Evolutionary conservation across 1,284 basidiomycete species (phyloP), one percentile per base, ranked within the genome.

Genomic region (Cutaneotrichosporon spelunceum): DNA sequence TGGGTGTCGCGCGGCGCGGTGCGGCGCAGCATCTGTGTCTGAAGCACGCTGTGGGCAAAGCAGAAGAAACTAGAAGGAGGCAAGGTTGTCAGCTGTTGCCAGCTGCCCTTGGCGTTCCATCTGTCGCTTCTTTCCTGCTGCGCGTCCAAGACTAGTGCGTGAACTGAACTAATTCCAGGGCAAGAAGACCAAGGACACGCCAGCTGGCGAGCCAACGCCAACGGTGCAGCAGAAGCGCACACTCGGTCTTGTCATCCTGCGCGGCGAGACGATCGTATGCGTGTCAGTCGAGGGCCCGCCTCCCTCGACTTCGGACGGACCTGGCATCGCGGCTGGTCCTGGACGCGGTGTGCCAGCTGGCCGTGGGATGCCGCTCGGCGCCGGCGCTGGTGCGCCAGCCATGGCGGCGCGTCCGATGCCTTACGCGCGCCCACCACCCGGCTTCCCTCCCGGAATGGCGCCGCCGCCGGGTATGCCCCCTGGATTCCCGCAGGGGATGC

Each of bases 221-320:
- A 87, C 90, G 74, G 91, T 95, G 75, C 94, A 98, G 82, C 89
- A 97, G 83, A 99, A 99, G 82, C 87, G 96, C 62, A 88, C 92
- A 0, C 84, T 99, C 27, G 96, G 96, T 26, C 84, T 99, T 42
- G 92, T 99, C 59, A 98, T 99, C 73, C 81, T 99, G 68, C 86
- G 96, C 63, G 96, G 96, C 64, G 96, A 99, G 80, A 92, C 91
- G 1, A 91, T 99, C 52, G 95, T 99, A 72, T 93, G 90, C 72
- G 83, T 99, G 70, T 89, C 87, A 65, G 93, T 98, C 26, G 96
- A 98, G 78, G 95, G 94, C 4, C 95, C 95, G 3, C 96, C 96
- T 48, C 94, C 96, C n/a, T 90, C 93, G 60, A 89, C 91, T 21
- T 88, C 91, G 72, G 93, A 93, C 78, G 84, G 80, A 60, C 87